Base-by-base conservation (phyloP, 257 asterid genomes). In the Mitragyna speciosa region DNA sequence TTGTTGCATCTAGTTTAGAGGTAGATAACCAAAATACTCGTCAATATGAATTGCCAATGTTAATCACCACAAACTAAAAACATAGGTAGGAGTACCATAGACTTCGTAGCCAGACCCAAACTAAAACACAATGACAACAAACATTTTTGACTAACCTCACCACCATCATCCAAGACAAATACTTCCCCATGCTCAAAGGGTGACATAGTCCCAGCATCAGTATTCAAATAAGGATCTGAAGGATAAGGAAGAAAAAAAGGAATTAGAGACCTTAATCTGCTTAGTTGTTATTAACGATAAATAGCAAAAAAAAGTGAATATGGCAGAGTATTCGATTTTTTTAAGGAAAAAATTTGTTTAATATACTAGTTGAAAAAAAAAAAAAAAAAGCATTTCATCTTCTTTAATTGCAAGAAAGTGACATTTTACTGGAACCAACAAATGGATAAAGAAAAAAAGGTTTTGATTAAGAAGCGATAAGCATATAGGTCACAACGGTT, bases 121-220 rank as follows among this genome's bases (percentile, higher is more conserved):
- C 65, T 24, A 58, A 58, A 58, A 22, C 12, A 58, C 24, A 78
- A 43, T 31, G 52, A 41, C 0, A 39, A 41, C 12, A 82, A 24
- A 41, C 26, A 49, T 43, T 71, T 49, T 64, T 47, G 76, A 76
- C 94, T 88, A 83, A 94, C 98, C 98, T 94, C 98, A 59, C 98
- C 98, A 65, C 98, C 98, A 80, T 94, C 98, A 82, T 94, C 98
- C 76, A 94, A 85, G 79, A 94, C 98, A 81, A 78, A 94, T 15
- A 94, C 98, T 88, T 94, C 98, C 59, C 97, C 98, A 81, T 94
- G 98, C 82, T 94, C 98, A 69, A 94, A 92, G 69, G 98, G 98
- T 24, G 98, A 94, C 98, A 94, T 94, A 51, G 97, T 94, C 79
- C 98, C 98, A 76, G 97, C 98, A 88, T 94, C 98, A 5, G 90